These are phyloP conservation scores for Cytospora mali DNA, from an alignment of 2,329 filamentous ascomycete genomes.

Conservation along the genomic window DNA sequence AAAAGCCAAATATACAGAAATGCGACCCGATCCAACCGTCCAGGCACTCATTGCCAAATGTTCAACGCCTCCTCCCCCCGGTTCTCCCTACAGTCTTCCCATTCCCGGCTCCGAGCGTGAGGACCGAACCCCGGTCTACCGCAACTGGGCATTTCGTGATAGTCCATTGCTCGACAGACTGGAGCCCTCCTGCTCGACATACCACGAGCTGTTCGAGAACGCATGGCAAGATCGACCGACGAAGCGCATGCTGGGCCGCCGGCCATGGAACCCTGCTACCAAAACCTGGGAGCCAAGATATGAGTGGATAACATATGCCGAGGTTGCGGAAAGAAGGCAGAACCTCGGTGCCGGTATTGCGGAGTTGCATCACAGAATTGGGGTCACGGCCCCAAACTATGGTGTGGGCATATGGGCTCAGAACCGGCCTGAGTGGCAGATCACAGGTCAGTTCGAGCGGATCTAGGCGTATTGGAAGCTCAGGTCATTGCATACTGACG, in stretches of 20 bases:
- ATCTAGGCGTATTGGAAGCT: background rate
- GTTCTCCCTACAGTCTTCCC: conserved; percentile 76
- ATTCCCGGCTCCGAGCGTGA: conserved; percentile 74
- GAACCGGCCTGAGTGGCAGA: conserved; percentile 88
- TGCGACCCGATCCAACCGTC: conserved; percentile 40
- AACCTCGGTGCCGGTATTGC: conserved; percentile 86
- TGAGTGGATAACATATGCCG: conserved; percentile 80
- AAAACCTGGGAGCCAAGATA: conserved; percentile 76
- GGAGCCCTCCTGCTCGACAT: conserved; percentile 70
- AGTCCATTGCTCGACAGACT: conserved; percentile 70
- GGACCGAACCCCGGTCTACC: conserved; percentile 75
- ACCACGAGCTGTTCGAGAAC: conserved; percentile 80
- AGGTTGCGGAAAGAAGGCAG: conserved; percentile 76
- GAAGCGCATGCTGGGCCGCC: conserved; percentile 75
- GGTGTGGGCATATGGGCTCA: conserved; percentile 84
- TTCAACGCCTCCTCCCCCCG: conserved; percentile 66
- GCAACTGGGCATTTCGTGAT: conserved; percentile 78
- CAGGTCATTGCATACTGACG: conserved; percentile 1
- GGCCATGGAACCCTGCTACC: conserved; percentile 75
- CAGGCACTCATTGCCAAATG: conserved; percentile 55
- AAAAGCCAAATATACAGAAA: conserved; percentile 28
- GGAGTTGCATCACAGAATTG: conserved; percentile 74
- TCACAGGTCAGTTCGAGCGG: conserved; percentile 58
- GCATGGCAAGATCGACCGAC: conserved; percentile 65
- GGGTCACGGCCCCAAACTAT: conserved; percentile 67